Evolutionary conservation across 2,329 filamentous ascomycete genomes (phyloP).

Genomic region (Alternaria metachromatica): DNA sequence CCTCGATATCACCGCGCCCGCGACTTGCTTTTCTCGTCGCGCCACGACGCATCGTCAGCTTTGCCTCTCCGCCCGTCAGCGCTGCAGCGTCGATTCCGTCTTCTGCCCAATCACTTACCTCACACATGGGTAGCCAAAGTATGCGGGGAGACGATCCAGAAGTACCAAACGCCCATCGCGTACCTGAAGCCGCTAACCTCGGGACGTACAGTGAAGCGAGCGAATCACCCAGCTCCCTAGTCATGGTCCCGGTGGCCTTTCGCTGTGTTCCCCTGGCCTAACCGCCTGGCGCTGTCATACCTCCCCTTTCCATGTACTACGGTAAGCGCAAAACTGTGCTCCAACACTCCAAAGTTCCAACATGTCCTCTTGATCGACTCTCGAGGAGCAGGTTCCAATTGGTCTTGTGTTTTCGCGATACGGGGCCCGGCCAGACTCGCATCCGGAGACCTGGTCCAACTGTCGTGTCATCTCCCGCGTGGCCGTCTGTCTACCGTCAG

Average conservation of each 20-base stretch:
- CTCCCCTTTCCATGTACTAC: slow-evolving; percentile 20
- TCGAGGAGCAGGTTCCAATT: neutral
- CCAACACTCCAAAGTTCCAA: neutral
- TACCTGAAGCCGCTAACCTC: slow-evolving; percentile 30
- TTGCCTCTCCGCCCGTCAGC: slow-evolving; percentile 5
- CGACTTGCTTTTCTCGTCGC: neutral
- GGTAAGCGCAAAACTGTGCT: neutral
- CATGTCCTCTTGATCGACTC: neutral
- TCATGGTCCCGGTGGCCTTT: slow-evolving; percentile 18
- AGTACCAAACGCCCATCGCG: slow-evolving; percentile 23
- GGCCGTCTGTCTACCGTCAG: slow-evolving; percentile 9
- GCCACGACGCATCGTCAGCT: slow-evolving; percentile 1
- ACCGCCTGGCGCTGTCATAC: slow-evolving; percentile 25
- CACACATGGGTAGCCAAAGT: neutral
- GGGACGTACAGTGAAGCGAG: slow-evolving; percentile 22
- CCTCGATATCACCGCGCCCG: neutral
- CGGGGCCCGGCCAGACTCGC: neutral
- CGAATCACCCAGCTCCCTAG: slow-evolving; percentile 22
- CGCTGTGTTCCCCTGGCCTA: slow-evolving; percentile 24
- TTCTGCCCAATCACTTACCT: slow-evolving; percentile 1
- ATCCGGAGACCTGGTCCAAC: slow-evolving; percentile 17
- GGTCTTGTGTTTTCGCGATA: slow-evolving; percentile 3
- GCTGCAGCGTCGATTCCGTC: neutral
- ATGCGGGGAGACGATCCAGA: slow-evolving; percentile 19
- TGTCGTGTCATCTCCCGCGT: slow-evolving; percentile 17